Evolutionary conservation across 2,329 filamentous ascomycete species (phyloP).

Genomic region (Scortechinia acanthostroma): DNA sequence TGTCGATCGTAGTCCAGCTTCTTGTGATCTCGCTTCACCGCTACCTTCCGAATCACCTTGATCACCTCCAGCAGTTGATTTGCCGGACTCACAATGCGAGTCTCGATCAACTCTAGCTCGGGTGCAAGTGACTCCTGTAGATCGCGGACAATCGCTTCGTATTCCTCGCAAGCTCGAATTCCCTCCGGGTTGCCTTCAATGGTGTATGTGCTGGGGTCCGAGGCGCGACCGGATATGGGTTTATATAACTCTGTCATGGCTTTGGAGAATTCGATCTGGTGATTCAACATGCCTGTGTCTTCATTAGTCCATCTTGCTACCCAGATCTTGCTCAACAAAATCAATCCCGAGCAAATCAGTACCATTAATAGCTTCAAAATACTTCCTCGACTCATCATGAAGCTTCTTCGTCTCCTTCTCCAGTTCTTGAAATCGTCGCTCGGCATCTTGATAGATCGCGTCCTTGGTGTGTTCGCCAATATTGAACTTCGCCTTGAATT

Average conservation of each 20-base stretch:
- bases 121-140: constrained; percentile 81
- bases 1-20: constrained; percentile 93
- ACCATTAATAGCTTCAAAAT: constrained; percentile 87
- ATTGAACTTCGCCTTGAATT: constrained; percentile 86
- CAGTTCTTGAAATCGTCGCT: constrained; percentile 86
- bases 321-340: too few species aligned
- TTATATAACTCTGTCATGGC: constrained; percentile 96
- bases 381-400: constrained; percentile 94
- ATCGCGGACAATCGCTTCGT: constrained; percentile 83
- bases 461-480: constrained; percentile 94
- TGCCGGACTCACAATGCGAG: constrained; percentile 80
- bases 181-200: constrained; percentile 85
- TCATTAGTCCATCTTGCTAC: too few species aligned
- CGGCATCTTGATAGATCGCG: constrained; percentile 86
- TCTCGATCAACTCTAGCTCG: constrained; percentile 96
- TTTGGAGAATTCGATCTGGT: constrained; percentile 97
- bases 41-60: constrained; percentile 86
- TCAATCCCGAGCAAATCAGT: neutral
- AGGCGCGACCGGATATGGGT: constrained; percentile 90
- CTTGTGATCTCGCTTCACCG: constrained; percentile 89
- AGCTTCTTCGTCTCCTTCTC: constrained; percentile 94
- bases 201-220: constrained; percentile 78
- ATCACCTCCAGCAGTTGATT: constrained; percentile 91
- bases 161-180: constrained; percentile 92
- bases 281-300: constrained; percentile 72